A percentile compares a stretch with the other conserved stretches of the same genome.
phyloP scores from a whole-genome alignment of 2,329 filamentous ascomycete genomes.

The Verticillium alfalfae region DNA sequence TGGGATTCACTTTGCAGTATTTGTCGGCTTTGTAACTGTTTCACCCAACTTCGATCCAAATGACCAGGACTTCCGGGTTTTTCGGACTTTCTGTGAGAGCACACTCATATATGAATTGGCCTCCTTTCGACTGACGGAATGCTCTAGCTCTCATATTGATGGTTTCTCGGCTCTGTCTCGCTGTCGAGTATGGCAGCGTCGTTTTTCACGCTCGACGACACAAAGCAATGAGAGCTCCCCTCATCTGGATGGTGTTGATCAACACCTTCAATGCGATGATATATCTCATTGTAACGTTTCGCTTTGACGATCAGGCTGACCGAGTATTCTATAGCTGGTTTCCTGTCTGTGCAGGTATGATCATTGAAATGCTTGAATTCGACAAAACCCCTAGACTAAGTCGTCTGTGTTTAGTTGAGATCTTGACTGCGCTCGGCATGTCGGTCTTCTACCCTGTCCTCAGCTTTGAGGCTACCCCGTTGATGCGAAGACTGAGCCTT shows the following conservation, averaged over 20 bases:
- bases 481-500: conserved; percentile 58
- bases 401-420: conserved; percentile 32
- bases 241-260: conserved; percentile 27
- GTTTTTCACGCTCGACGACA: conserved; percentile 35
- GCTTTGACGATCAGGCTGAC: conserved; percentile 26
- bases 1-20: conserved; percentile 55
- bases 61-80: conserved; percentile 29
- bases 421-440: conserved; percentile 44
- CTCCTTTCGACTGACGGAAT: not conserved
- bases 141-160: conserved; percentile 38
- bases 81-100: conserved; percentile 34
- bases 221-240: conserved; percentile 26
- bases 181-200: conserved; percentile 46
- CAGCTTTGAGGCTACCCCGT: conserved; percentile 55
- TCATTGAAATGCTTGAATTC: conserved; percentile 28
- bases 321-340: conserved; percentile 34
- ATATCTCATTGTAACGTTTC: conserved; percentile 35
- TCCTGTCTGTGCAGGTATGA: conserved; percentile 31
- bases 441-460: conserved; percentile 51
- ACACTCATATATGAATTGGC: not conserved
- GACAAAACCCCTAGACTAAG: not conserved
- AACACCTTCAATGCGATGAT: conserved; percentile 27
- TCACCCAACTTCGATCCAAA: conserved; percentile 39
- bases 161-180: conserved; percentile 46
- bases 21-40: conserved; percentile 60